Evolutionary conservation across 2,329 filamentous ascomycete genomes (phyloP), one percentile per base, ranked within the genome.

Genomic region (Fusarium nelsonii): DNA sequence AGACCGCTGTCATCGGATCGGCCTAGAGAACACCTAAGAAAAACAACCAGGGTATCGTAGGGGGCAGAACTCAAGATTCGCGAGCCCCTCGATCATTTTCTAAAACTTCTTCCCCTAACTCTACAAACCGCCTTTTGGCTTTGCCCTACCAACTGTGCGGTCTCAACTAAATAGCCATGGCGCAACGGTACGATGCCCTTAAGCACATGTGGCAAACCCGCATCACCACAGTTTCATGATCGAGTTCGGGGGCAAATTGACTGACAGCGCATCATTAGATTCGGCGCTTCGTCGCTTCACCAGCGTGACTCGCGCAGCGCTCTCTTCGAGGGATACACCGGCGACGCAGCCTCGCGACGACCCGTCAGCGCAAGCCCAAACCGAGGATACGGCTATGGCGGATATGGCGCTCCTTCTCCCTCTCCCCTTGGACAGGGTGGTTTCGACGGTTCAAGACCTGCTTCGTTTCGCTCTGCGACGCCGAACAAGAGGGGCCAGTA

Each of bases 401-500:
- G 69, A 20, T 78, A 77, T 40, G 76, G 74, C 34, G 77, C 64
- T 23, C 67, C 69, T 20, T 63, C 64, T 40, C 65, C 68, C 16
- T 66, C 61, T 16, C 61, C 68, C 36, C 33, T 71, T 36, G 66
- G 66, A 39, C 55, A 61, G n/a, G 56, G 65, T 20, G 65, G 60
- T 6, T 60, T 46, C 16, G 66, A 69, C 39, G 52, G 51, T 4
- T 62, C 67, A 7, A 63, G 67, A 16, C 41, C 60, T 30, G 56
- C 59, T 26, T 44, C 55, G 8, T 92, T 83, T 78, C 83, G 91
- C 53, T 80, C 87, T 33, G 91, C 91, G 71, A 93, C 91, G 63
- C 92, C 92, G 63, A 93, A 94, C 78, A 84, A 70, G 71, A 93
- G 91, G 77, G 95, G 95, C 15, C 94, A 97, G 79, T 98, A 98